These are phyloP conservation scores for Pseudonectria buxi DNA, from an alignment of 2,329 filamentous ascomycete genomes.

Conservation along the genomic window DNA sequence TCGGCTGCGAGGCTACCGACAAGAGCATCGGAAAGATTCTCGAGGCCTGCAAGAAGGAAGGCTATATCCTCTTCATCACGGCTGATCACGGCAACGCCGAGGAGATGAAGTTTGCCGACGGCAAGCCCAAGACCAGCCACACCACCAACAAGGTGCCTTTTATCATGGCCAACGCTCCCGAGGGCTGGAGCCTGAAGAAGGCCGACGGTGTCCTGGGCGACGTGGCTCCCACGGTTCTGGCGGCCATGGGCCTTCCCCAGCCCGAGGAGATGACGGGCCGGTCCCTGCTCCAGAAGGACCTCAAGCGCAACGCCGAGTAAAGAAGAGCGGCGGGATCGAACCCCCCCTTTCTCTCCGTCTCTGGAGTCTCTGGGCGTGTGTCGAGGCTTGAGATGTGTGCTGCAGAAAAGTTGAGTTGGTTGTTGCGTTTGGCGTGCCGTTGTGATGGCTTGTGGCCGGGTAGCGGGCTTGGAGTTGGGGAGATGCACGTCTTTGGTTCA, in stretches of 20 bases:
- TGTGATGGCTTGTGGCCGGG: too few relatives aligned
- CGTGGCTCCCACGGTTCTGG: constrained; percentile 89
- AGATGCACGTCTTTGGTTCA: too few relatives aligned
- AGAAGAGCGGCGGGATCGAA: neutral
- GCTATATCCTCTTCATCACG: constrained; percentile 91
- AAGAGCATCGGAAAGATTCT: constrained; percentile 89
- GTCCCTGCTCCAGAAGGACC: constrained; percentile 72
- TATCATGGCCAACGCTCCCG: constrained; percentile 93
- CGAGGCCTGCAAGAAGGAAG: constrained; percentile 87
- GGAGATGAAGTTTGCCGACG: constrained; percentile 96
- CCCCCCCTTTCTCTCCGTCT: too few relatives aligned
- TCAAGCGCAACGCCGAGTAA: constrained; percentile 32
- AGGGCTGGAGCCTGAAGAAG: constrained; percentile 81
- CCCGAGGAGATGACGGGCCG: constrained; percentile 87
- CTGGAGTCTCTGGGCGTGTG: too few relatives aligned
- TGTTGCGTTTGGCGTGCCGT: constrained; percentile 5
- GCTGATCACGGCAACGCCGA: constrained; percentile 97
- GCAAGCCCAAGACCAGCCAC: constrained; percentile 96
- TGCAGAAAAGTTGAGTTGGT: constrained; percentile 9
- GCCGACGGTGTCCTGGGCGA: constrained; percentile 87
- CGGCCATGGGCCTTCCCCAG: constrained; percentile 82
- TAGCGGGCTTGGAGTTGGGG: too few relatives aligned
- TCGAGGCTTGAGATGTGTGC: constrained; percentile 8
- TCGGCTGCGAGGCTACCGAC: constrained; percentile 81
- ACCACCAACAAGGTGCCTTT: constrained; percentile 97